Percentiles rank a stretch among this genome's conserved stretches.
These are phyloP conservation scores for Hysterium pulicare DNA, from an alignment of 2,329 filamentous ascomycete genomes.

Conservation along the genomic window DNA sequence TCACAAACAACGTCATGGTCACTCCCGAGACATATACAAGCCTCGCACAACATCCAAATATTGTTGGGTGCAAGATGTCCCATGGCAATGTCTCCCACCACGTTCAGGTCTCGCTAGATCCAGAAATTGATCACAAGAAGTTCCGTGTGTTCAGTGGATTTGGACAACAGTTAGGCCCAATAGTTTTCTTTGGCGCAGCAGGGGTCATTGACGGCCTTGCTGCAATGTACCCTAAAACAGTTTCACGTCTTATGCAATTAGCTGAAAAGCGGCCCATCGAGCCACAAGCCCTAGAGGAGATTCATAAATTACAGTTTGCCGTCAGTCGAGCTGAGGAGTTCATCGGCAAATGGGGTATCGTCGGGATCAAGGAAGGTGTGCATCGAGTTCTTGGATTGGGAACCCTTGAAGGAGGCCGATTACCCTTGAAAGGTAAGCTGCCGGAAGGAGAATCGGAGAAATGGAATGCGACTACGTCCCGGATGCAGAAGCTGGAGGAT, in stretches of 20 bases:
- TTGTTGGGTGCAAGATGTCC: slow-evolving; percentile 67
- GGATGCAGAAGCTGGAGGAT: slow-evolving; percentile 29
- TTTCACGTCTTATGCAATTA: slow-evolving; percentile 57
- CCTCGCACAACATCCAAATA: slow-evolving; percentile 62
- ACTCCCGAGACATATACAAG: slow-evolving; percentile 56
- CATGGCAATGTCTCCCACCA: slow-evolving; percentile 66
- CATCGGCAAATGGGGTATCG: slow-evolving; percentile 57
- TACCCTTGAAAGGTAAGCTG: slow-evolving; percentile 58
- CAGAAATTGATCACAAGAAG: slow-evolving; percentile 55
- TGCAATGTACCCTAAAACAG: slow-evolving; percentile 61
- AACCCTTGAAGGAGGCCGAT: slow-evolving; percentile 55
- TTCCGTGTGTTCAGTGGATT: slow-evolving; percentile 64
- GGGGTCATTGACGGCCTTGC: slow-evolving; percentile 66
- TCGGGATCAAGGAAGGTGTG: slow-evolving; percentile 64
- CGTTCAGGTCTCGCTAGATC: slow-evolving; percentile 58
- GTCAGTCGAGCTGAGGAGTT: slow-evolving; percentile 61
- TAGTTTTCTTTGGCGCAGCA: slow-evolving; percentile 60
- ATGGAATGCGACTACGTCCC: slow-evolving; percentile 28
- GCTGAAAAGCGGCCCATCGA: slow-evolving; percentile 36
- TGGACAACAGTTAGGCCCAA: slow-evolving; percentile 62
- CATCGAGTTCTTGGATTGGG: slow-evolving; percentile 59
- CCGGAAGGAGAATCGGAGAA: slow-evolving; percentile 57
- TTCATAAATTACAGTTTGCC: slow-evolving; percentile 57
- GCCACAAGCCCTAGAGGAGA: slow-evolving; percentile 44
- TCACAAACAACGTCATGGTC: slow-evolving; percentile 63